A percentile compares a stretch with the other conserved stretches of the same genome.
These are phyloP conservation scores for Phytophthora quininea DNA, from an alignment of 352 stramenopile genomes.

Conservation along the genomic window DNA sequence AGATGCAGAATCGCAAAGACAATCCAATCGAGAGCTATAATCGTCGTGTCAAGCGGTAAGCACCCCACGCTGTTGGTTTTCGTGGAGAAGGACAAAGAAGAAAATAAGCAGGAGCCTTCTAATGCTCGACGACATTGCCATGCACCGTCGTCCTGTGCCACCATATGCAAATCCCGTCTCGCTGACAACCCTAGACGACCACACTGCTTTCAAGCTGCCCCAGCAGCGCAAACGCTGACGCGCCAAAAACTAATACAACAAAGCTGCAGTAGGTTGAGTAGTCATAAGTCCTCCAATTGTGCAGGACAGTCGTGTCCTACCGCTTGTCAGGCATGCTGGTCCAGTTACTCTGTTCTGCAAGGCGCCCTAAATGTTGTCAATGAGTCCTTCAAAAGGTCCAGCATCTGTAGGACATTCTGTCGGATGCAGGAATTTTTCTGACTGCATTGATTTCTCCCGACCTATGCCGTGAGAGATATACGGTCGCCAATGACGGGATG, in stretches of 20 bases:
- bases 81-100: neutral
- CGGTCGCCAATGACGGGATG: neutral
- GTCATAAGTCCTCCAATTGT: neutral
- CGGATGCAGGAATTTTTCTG: neutral
- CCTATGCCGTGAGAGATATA: neutral
- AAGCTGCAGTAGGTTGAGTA: neutral
- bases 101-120: neutral
- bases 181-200: neutral
- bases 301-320: neutral
- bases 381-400: neutral
- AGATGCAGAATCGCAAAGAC: conserved; percentile 13
- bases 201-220: neutral
- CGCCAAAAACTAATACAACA: neutral
- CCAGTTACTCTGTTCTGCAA: neutral
- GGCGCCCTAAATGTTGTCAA: neutral
- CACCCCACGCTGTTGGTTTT: neutral
- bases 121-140: conserved; percentile 3
- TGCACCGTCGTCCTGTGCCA: neutral
- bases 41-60: neutral
- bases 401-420: neutral
- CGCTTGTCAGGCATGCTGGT: neutral
- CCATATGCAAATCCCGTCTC: neutral
- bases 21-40: conserved; percentile 16
- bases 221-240: neutral
- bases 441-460: neutral